Percentiles rank a stretch among this genome's conserved stretches.
phyloP scores from a whole-genome alignment of 192 early-diverging fungal species.

The Coemansia sp. region DNA sequence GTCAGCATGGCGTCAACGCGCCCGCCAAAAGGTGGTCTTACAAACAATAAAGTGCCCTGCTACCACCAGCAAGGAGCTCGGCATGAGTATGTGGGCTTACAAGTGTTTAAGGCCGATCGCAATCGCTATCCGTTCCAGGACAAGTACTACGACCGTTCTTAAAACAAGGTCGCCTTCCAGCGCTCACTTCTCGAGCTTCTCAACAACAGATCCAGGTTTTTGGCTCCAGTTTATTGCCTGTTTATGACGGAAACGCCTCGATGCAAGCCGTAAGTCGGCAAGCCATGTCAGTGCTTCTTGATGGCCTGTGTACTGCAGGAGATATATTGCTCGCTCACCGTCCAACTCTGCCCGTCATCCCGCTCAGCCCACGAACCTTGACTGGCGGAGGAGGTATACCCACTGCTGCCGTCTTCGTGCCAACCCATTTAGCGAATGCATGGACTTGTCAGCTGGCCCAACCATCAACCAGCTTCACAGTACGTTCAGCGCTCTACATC shows the following conservation, averaged over 20 bases:
- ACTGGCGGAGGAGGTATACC: constrained; percentile 1
- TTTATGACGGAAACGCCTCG: constrained; percentile 83
- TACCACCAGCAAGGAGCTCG: constrained; percentile 70
- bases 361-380: constrained; percentile 5
- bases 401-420: not conserved
- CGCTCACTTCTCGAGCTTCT: constrained; percentile 80
- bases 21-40: constrained; percentile 73
- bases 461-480: constrained; percentile 3
- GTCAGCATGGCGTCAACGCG: constrained; percentile 94
- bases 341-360: constrained; percentile 20
- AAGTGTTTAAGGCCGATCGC: constrained; percentile 84
- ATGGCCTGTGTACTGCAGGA: not conserved
- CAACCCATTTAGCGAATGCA: constrained; percentile 18
- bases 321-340: constrained; percentile 14
- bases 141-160: constrained; percentile 93
- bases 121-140: constrained; percentile 84
- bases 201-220: constrained; percentile 97
- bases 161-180: constrained; percentile 79
- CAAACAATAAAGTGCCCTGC: constrained; percentile 93
- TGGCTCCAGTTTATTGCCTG: constrained; percentile 83
- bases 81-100: constrained; percentile 92
- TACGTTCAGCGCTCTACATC: not conserved
- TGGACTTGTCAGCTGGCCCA: constrained; percentile 14
- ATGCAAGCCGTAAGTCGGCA: constrained; percentile 20
- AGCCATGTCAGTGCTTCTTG: constrained; percentile 10